Percentiles rank a stretch among this genome's conserved stretches.
These are phyloP conservation scores for Eimeria necatrix DNA, from an alignment of 169 alveolate genomes.

Conservation along the genomic window DNA sequence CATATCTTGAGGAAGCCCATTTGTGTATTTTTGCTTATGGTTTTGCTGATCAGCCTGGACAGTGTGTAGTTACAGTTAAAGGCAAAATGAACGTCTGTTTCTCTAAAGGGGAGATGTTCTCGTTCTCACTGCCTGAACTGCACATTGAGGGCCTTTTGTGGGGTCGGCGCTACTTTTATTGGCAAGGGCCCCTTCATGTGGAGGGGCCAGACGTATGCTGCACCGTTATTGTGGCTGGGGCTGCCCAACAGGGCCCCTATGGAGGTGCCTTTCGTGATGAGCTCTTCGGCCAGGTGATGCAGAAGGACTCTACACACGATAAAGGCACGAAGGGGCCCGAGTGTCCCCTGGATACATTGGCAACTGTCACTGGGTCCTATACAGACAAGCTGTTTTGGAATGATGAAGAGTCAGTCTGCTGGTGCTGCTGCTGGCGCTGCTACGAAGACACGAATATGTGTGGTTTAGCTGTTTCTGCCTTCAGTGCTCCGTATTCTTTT, in stretches of 20 bases:
- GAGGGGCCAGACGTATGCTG: slow-evolving; percentile 38
- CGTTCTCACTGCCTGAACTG: slow-evolving; percentile 2
- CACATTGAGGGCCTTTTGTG: slow-evolving; percentile 27
- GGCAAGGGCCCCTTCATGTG: slow-evolving; percentile 54
- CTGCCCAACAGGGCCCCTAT: neutral
- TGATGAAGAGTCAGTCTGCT: slow-evolving; percentile 4
- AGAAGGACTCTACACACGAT: neutral
- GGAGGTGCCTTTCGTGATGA: slow-evolving; percentile 50
- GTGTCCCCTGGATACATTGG: slow-evolving; percentile 2
- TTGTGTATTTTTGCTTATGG: neutral
- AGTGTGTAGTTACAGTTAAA: neutral
- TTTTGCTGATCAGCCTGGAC: neutral
- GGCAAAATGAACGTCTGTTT: neutral
- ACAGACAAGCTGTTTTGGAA: slow-evolving; percentile 13
- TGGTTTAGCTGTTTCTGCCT: too few species aligned
- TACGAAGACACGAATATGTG: neutral
- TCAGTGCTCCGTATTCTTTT: too few species aligned
- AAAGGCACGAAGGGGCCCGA: neutral
- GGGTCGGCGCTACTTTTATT: slow-evolving; percentile 45
- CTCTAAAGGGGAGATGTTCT: neutral
- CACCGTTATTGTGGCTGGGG: slow-evolving; percentile 7
- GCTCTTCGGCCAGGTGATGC: neutral
- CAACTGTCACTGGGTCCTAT: slow-evolving; percentile 13
- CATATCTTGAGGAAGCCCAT: neutral
- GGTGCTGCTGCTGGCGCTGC: neutral